phyloP scores from a whole-genome alignment of 2,329 filamentous ascomycete genomes.

The Calonectria pauciramosa region DNA sequence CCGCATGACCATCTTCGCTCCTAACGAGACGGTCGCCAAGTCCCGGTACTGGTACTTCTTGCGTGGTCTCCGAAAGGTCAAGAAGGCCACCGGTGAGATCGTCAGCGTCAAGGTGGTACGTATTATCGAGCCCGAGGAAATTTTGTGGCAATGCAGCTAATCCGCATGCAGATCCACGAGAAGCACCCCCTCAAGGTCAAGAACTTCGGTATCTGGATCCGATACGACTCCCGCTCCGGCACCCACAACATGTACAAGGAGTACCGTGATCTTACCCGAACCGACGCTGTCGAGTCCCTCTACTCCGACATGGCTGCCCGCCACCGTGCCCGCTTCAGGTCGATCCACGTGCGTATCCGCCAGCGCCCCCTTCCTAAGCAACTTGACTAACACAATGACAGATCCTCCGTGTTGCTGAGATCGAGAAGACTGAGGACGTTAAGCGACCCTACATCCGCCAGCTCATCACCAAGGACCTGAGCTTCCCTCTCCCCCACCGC shows the following conservation, averaged over 20 bases:
- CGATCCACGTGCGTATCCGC: constrained; percentile 87
- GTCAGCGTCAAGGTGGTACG: constrained; percentile 95
- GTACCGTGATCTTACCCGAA: constrained; percentile 98
- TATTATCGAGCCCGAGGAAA: constrained; percentile 39
- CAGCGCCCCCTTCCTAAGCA: constrained; percentile 15
- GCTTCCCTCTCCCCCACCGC: constrained; percentile 99
- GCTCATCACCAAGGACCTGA: constrained; percentile 93
- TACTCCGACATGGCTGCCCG: constrained; percentile 99
- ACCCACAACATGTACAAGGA: constrained; percentile 99
- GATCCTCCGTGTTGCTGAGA: constrained; percentile 98
- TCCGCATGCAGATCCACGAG: constrained; percentile 86
- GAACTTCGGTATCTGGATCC: constrained; percentile 99
- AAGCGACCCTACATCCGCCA: constrained; percentile 99
- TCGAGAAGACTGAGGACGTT: constrained; percentile 94
- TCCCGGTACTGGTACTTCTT: constrained; percentile 99
- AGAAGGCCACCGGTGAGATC: constrained; percentile 99
- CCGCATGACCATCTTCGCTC: constrained; percentile 99
- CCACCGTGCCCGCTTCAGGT: constrained; percentile 96
- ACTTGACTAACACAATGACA: constrained; percentile 53
- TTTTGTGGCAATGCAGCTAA: constrained; percentile 6
- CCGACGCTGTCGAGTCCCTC: constrained; percentile 94
- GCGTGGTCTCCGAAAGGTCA: constrained; percentile 99
- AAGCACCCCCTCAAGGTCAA: constrained; percentile 99
- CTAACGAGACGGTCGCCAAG: constrained; percentile 98
- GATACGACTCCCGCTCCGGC: constrained; percentile 99